phyloP scores from a whole-genome alignment of 108 stramenopile genomes.

The Skeletonema grethae region DNA sequence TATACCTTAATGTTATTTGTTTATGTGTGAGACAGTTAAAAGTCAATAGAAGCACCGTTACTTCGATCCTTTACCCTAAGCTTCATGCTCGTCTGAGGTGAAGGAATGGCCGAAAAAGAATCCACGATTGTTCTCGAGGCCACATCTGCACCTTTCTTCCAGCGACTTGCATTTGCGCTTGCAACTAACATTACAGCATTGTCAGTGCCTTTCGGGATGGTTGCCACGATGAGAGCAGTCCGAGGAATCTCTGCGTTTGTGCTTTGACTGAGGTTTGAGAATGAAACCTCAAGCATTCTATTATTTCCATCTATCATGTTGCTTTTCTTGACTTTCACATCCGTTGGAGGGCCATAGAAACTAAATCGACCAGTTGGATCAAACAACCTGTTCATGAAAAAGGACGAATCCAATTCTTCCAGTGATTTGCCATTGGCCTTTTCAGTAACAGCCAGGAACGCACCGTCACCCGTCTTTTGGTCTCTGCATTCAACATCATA shows the following conservation, averaged over 20 bases:
- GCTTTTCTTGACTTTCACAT: slow-evolving; percentile 72
- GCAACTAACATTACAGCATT: slow-evolving; percentile 82
- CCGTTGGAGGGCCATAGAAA: slow-evolving; percentile 84
- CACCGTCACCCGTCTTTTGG: slow-evolving; percentile 76
- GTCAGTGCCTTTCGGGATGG: slow-evolving; percentile 66
- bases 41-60: slow-evolving; percentile 33
- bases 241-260: slow-evolving; percentile 84
- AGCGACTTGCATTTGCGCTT: slow-evolving; percentile 62
- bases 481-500: slow-evolving; percentile 88
- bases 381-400: slow-evolving; percentile 68
- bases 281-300: slow-evolving; percentile 63
- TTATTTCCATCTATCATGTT: slow-evolving; percentile 18
- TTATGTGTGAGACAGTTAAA: slow-evolving; percentile 10
- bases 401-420: slow-evolving; percentile 60
- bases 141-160: slow-evolving; percentile 67
- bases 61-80: slow-evolving; percentile 64
- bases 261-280: slow-evolving; percentile 73
- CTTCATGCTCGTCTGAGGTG: slow-evolving; percentile 66
- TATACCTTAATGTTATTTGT: not conserved
- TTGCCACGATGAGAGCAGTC: slow-evolving; percentile 65
- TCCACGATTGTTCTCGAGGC: slow-evolving; percentile 37
- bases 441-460: slow-evolving; percentile 74
- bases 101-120: slow-evolving; percentile 68
- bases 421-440: slow-evolving; percentile 52
- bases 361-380: slow-evolving; percentile 78